Conservation (phyloP, 2,329 filamentous ascomycete species). For the Xylariaceae sp. region DNA sequence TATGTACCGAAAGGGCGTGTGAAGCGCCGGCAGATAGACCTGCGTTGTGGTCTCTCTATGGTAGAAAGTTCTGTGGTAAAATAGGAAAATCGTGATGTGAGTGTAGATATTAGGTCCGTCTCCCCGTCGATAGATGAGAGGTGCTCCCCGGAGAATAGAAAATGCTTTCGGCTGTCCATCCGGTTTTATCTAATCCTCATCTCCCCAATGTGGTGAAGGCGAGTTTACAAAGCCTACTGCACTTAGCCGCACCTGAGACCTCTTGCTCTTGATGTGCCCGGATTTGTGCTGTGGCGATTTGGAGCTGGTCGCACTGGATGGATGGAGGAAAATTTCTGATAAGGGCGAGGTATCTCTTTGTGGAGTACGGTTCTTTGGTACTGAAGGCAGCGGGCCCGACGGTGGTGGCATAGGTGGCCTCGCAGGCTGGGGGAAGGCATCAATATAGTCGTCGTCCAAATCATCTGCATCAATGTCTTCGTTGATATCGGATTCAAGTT, state of each 20-base stretch:
- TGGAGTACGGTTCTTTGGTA: constrained; percentile 2
- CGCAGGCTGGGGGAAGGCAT: constrained; percentile 2
- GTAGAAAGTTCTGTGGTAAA: too few relatives aligned
- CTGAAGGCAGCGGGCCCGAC: constrained; percentile 13
- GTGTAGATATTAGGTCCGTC: too few relatives aligned
- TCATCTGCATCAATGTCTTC: constrained; percentile 13
- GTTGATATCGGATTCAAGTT: constrained; percentile 4
- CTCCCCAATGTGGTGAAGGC: constrained; percentile 40
- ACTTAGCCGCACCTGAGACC: constrained; percentile 43
- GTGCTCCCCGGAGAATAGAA: background rate
- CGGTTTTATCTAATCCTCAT: constrained; percentile 35
- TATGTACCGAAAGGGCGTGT: too few relatives aligned
- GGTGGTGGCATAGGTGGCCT: constrained; percentile 15
- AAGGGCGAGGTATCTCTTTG: background rate
- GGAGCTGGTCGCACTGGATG: constrained; percentile 19
- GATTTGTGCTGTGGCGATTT: constrained; percentile 2
- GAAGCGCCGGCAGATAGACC: too few relatives aligned
- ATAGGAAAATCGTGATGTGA: too few relatives aligned
- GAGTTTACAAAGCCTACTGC: constrained; percentile 36
- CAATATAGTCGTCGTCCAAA: constrained; percentile 6
- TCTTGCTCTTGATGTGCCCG: constrained; percentile 23
- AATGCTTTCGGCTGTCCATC: constrained; percentile 2
- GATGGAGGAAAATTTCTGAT: constrained; percentile 12
- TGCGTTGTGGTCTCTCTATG: too few relatives aligned
- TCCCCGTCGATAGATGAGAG: too few relatives aligned